Conservation (phyloP, 208 protist species). For the Trypanosoma rangeli region DNA sequence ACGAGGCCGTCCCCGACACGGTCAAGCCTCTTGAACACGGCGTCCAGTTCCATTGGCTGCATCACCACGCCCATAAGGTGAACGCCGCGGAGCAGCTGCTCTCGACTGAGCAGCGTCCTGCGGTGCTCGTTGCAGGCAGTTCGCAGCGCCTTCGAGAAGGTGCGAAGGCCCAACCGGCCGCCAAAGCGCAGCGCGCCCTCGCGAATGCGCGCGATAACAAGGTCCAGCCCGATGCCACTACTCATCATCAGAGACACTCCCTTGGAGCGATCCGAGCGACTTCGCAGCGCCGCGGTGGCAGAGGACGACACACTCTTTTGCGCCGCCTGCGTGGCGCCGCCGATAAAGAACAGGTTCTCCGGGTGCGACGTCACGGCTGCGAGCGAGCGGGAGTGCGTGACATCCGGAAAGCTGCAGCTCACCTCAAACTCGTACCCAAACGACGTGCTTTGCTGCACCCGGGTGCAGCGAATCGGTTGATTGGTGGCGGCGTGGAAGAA, state of each 20-base stretch:
- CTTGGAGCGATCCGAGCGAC: neutral
- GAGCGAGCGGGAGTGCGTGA: conserved; percentile 37
- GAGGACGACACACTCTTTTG: neutral
- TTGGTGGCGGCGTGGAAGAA: conserved; percentile 76
- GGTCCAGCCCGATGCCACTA: conserved; percentile 35
- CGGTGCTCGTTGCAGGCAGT: conserved; percentile 71
- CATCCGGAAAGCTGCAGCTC: conserved; percentile 48
- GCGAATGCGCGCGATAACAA: conserved; percentile 61
- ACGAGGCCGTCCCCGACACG: conserved; percentile 63
- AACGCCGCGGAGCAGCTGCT: conserved; percentile 42
- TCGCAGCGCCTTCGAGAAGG: conserved; percentile 66
- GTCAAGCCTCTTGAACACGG: conserved; percentile 79
- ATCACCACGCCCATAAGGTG: conserved; percentile 57
- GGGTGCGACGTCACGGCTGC: conserved; percentile 48
- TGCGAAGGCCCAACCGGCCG: conserved; percentile 74
- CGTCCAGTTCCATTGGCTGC: conserved; percentile 65
- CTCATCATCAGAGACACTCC: conserved; percentile 41
- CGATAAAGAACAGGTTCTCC: conserved; percentile 72
- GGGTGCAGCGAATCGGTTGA: conserved; percentile 51
- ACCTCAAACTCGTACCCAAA: conserved; percentile 70
- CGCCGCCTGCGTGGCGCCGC: neutral
- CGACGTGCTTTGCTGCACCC: conserved; percentile 31
- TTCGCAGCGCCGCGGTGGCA: neutral
- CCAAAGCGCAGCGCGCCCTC: conserved; percentile 60
- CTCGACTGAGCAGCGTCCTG: conserved; percentile 39